Conservation (phyloP, 148 eudicot species). For the Talinum fruticosum region DNA sequence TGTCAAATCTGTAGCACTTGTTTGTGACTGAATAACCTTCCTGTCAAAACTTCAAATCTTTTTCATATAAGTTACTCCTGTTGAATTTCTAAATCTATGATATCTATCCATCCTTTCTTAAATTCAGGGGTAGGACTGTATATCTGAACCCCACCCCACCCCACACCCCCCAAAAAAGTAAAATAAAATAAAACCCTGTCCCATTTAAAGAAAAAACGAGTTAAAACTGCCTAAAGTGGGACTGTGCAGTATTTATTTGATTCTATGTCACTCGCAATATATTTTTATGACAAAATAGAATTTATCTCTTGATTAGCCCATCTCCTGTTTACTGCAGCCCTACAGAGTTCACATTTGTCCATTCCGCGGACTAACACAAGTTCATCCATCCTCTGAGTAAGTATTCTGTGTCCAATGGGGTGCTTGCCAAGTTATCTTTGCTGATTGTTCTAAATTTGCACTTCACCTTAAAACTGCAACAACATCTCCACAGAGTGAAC, state of each 20-base stretch:
- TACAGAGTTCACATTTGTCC: conserved; percentile 36
- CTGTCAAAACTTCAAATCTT: too few species aligned
- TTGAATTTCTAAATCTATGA: too few species aligned
- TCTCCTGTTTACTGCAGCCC: conserved; percentile 30
- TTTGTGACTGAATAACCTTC: too few species aligned
- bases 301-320: background rate
- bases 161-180: background rate
- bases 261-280: too few species aligned
- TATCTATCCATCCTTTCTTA: background rate
- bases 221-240: too few species aligned
- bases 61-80: too few species aligned
- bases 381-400: conserved; percentile 34
- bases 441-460: background rate
- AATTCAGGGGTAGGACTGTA: background rate
- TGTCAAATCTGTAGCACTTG: too few species aligned
- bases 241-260: too few species aligned
- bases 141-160: background rate
- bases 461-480: background rate
- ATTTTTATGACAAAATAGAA: too few species aligned
- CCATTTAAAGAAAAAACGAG: too few species aligned
- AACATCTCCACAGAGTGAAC: background rate
- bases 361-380: conserved; percentile 31
- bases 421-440: conserved; percentile 5
- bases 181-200: background rate
- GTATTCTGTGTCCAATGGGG: conserved; percentile 12